A percentile compares a stretch with the other conserved stretches of the same genome.
These are phyloP conservation scores for Nelumbo lutea DNA, from an alignment of 164 flowering plant species.

Conservation along the genomic window DNA sequence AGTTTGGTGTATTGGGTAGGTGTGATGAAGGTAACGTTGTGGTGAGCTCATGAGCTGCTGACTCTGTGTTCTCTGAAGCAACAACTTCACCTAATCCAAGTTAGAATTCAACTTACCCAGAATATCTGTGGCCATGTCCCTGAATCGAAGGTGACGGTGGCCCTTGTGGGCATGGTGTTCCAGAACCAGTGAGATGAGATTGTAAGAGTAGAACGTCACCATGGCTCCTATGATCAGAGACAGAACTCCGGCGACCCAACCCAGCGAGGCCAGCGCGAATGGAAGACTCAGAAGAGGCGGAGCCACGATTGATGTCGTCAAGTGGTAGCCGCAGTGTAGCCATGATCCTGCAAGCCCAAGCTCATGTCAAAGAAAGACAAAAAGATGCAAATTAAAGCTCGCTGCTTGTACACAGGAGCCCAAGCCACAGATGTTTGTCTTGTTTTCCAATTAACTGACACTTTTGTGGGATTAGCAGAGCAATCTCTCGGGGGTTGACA, in stretches of 20 bases:
- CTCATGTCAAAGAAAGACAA: background rate
- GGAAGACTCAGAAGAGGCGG: constrained; percentile 85
- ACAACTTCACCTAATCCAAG: no score
- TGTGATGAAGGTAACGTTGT: no score
- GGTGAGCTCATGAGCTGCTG: no score
- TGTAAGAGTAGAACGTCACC: constrained; percentile 87
- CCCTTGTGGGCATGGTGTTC: constrained; percentile 80
- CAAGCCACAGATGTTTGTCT: no score
- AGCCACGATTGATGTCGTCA: constrained; percentile 88
- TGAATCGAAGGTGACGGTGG: constrained; percentile 66
- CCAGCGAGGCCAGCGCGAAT: constrained; percentile 63
- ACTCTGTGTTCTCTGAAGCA: no score
- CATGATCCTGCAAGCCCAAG: constrained; percentile 58
- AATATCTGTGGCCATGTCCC: constrained; percentile 83
- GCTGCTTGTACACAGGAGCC: no score
- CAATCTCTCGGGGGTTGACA: no score
- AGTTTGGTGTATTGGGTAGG: no score
- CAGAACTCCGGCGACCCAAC: constrained; percentile 66
- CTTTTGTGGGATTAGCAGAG: no score
- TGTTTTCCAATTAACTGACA: no score
- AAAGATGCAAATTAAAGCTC: no score
- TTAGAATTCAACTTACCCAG: constrained; percentile 38
- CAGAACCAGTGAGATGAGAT: constrained; percentile 66
- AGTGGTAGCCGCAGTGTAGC: constrained; percentile 85
- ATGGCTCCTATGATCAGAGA: constrained; percentile 50